Percentiles rank a stretch among this genome's conserved stretches.
These are phyloP conservation scores for Cicer judaicum DNA, from an alignment of 306 rosid species.

Conservation along the genomic window DNA sequence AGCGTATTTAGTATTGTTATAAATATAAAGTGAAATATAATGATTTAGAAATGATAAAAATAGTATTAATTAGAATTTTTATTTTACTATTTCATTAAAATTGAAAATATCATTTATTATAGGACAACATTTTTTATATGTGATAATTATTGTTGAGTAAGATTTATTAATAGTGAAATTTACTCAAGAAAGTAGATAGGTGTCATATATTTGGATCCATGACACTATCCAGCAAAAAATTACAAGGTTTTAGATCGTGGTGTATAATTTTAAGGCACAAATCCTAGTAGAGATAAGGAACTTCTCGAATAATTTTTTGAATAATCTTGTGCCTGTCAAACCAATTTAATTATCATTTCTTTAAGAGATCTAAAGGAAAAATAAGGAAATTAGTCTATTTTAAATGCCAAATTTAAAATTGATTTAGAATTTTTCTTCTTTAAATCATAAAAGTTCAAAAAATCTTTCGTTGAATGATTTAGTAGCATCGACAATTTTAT, in stretches of 20 bases:
- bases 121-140: too few relatives aligned
- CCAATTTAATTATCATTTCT: constrained; percentile 43
- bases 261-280: constrained; percentile 59
- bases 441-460: too few relatives aligned
- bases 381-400: background rate
- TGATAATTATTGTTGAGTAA: too few relatives aligned
- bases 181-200: background rate
- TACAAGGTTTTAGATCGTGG: constrained; percentile 61
- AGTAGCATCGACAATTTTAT: too few relatives aligned
- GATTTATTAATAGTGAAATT: background rate
- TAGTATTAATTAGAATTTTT: too few relatives aligned
- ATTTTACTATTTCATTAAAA: too few relatives aligned
- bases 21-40: too few relatives aligned
- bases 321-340: constrained; percentile 41
- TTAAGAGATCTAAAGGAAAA: background rate
- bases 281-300: constrained; percentile 61
- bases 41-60: too few relatives aligned
- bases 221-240: constrained; percentile 49
- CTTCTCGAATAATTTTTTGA: constrained; percentile 46
- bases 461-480: too few relatives aligned
- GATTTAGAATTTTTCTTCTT: too few relatives aligned
- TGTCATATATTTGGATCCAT: constrained; percentile 57
- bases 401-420: background rate
- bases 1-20: too few relatives aligned
- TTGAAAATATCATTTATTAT: too few relatives aligned